Evolutionary conservation across 148 eudicot genomes (phyloP).

Genomic region (Rhododendron ferrugineum): DNA sequence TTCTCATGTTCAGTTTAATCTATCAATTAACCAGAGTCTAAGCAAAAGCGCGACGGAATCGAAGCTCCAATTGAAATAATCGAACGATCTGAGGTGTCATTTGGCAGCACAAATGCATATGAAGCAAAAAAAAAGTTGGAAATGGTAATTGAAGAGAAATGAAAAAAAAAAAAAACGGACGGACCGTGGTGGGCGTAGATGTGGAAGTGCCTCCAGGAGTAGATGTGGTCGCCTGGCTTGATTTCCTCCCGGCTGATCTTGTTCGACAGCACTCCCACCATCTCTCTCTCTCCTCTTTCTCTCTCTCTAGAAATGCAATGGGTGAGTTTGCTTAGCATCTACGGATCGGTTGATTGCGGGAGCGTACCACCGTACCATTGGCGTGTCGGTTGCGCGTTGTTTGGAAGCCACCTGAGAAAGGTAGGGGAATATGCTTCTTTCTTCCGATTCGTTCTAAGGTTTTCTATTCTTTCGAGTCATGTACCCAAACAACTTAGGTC

Average conservation of each 20-base stretch:
- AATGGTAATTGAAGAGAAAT: neutral
- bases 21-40: neutral
- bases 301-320: neutral
- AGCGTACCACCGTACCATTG: neutral
- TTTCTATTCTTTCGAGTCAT: too few relatives aligned
- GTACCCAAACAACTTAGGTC: too few relatives aligned
- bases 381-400: neutral
- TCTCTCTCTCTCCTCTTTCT: neutral
- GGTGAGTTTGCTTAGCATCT: neutral
- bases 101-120: neutral
- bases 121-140: neutral
- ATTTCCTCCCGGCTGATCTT: slow-evolving; percentile 41
- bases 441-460: too few relatives aligned
- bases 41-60: neutral
- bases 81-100: neutral
- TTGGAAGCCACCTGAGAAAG: neutral
- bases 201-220: slow-evolving; percentile 58
- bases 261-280: slow-evolving; percentile 48
- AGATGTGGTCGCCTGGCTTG: slow-evolving; percentile 70
- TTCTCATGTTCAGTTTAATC: neutral
- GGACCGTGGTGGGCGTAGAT: slow-evolving; percentile 70
- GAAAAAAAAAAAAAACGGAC: neutral
- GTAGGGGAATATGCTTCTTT: too few relatives aligned
- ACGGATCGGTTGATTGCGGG: neutral
- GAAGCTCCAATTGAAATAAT: neutral